Evolutionary conservation across 2,329 filamentous ascomycete species (phyloP).

Genomic region (Sphaceloma murrayae): DNA sequence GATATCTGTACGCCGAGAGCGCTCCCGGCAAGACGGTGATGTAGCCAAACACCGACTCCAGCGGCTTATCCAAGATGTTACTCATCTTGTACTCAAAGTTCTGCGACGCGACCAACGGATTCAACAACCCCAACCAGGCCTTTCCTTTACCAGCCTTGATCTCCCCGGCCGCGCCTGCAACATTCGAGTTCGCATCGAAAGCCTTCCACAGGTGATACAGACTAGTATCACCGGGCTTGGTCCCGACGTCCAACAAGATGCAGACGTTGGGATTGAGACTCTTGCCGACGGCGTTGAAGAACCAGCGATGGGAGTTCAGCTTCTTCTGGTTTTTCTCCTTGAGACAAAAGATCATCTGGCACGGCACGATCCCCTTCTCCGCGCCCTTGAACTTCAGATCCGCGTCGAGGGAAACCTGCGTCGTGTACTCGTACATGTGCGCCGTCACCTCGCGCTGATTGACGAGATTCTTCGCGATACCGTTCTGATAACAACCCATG

Average conservation of each 20-base stretch:
- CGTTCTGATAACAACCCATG: constrained; percentile 96
- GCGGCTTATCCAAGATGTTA: constrained; percentile 93
- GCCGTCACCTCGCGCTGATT: constrained; percentile 92
- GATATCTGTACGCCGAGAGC: constrained; percentile 88
- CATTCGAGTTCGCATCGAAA: constrained; percentile 94
- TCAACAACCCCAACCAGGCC: constrained; percentile 71
- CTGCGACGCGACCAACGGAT: constrained; percentile 89
- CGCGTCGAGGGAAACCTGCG: constrained; percentile 88
- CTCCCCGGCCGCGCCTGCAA: constrained; percentile 91
- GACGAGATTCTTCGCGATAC: constrained; percentile 96
- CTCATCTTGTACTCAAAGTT: constrained; percentile 99
- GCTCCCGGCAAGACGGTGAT: constrained; percentile 95
- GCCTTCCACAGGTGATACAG: constrained; percentile 99
- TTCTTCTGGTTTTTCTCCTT: constrained; percentile 98
- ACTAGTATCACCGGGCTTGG: constrained; percentile 75
- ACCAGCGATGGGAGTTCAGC: constrained; percentile 97
- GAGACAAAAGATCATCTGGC: constrained; percentile 95
- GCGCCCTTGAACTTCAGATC: constrained; percentile 98
- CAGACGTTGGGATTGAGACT: constrained; percentile 93
- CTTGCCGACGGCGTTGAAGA: constrained; percentile 95
- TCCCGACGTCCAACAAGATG: constrained; percentile 93
- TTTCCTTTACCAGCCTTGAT: constrained; percentile 96
- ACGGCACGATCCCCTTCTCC: constrained; percentile 96
- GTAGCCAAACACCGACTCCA: constrained; percentile 96
- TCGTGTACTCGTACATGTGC: constrained; percentile 98